Evolutionary conservation across 2,329 filamentous ascomycete genomes (phyloP), one percentile per base, ranked within the genome.

Genomic region (Berkeleyomyces rouxiae): DNA sequence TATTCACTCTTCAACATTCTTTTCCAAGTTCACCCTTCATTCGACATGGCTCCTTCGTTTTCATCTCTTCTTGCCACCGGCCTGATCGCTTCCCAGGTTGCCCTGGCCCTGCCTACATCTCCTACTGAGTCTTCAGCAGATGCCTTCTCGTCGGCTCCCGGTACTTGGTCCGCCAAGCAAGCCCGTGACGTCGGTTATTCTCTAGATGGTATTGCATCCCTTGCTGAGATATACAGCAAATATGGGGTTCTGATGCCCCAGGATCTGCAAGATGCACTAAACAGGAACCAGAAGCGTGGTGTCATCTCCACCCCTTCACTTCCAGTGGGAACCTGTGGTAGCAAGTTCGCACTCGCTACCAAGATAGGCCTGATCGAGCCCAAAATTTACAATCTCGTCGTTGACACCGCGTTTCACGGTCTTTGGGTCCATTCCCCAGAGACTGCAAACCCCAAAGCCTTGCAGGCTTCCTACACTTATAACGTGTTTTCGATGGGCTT

Each of bases 351-450:
- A 59, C 70, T 71, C 2, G 72, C 73, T 4, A 72, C 76, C 10
- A 68, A 72, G 47, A 73, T 77, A n/a, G 75, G 75, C 10, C 74
- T 74, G 4, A 75, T 75, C 6, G 3, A 73, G 77, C 67, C 74
- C 71, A 0, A 68, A 78, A 57, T 72, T 74, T 42, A 23, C 23
- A 23, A 23, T 23, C 67, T 78, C 58, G 72, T 76, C 66, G 75
- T 78, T 58, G 75, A 78, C 64, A 78, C 76, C 1, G 76, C 76
- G 0, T 77, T 75, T 2, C 74, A 74, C 7, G 76, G 78, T 63
- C 70, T 78, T 31, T 77, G 77, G 77, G 77, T 79, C 1, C 78
- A 77, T 67, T 76, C 74, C 61, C 73, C 75, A 36, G 73, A 75
- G 59, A 75, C 74, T 43, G 70, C 72, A 47, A 60, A 68, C 42